Evolutionary conservation across 1,139 yeast genomes (phyloP), one percentile per base, ranked within the genome.

Genomic region (Candida frijolesensis): DNA sequence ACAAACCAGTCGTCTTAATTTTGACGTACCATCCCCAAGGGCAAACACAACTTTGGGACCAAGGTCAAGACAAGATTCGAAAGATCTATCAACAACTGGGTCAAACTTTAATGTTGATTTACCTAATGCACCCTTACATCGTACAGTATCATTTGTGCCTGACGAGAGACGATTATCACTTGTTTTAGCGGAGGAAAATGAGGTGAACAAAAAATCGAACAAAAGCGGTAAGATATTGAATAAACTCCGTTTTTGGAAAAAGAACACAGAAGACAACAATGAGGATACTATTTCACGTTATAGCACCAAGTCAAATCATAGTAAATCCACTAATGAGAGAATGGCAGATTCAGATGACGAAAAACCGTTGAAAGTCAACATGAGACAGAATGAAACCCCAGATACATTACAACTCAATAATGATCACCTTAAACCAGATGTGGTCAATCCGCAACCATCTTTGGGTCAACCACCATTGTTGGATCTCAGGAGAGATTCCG

Each of bases 201-300:
- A 56, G 44, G 44, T 60, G 42, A 25, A 50, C 16, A 42, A 55
- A 49, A 51, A 57, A 54, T 49, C 61, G 56, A 55, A 60, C 57
- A 62, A 59, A 47, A 64, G 67, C 43, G 62, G 59, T 12, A 68
- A 65, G 46, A 55, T 76, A 18, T 57, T 74, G 27, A 67, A 65
- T 47, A 73, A 66, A 53, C 64, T 76, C 19, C 78, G 71, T 58
- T 76, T 76, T 59, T 76, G 81, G 81, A 76, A 72, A 49, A 66
- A 62, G 44, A 57, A 52, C 44, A 59, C 61, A 46, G 51, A 50
- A 9, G 53, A 51, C 18, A 18, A 39, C 15, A 45, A 44, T 6
- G 55, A 50, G 14, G 55, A 54, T 47, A 39, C 51, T 1, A 46
- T 43, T 14, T 51, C 54, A 11, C 49, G 46, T 42, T 47, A 46